phyloP scores from a whole-genome alignment of 2,329 filamentous ascomycete genomes.

The Aspergillus felis region DNA sequence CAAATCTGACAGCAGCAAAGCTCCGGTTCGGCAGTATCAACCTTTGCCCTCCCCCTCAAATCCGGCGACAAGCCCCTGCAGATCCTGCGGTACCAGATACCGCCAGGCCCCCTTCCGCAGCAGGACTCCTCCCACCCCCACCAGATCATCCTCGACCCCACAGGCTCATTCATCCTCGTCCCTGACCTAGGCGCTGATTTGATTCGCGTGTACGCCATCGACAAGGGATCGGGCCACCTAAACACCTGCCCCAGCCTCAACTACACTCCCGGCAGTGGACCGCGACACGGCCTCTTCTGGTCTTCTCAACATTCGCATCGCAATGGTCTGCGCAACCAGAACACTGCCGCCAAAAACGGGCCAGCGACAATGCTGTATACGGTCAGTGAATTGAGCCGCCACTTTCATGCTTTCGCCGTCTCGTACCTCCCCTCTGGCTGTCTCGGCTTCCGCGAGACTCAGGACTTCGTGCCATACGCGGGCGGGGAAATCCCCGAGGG shows the following conservation, averaged over 20 bases:
- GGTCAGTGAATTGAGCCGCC: slow-evolving; percentile 57
- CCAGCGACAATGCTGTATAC: slow-evolving; percentile 37
- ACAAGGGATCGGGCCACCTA: slow-evolving; percentile 43
- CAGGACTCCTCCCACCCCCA: slow-evolving; percentile 62
- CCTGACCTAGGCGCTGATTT: slow-evolving; percentile 65
- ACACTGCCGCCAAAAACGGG: slow-evolving; percentile 7
- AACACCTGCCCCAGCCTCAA: slow-evolving; percentile 42
- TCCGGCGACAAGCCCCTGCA: slow-evolving; percentile 25
- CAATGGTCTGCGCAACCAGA: neutral
- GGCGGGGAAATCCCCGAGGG: slow-evolving; percentile 21
- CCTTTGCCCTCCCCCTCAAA: slow-evolving; percentile 27
- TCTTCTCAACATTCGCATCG: slow-evolving; percentile 9
- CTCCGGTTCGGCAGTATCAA: slow-evolving; percentile 29
- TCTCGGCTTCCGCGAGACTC: slow-evolving; percentile 20
- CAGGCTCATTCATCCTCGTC: slow-evolving; percentile 57
- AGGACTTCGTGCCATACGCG: slow-evolving; percentile 26
- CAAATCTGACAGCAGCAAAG: slow-evolving; percentile 15
- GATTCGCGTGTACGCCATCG: slow-evolving; percentile 56
- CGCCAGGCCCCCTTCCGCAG: slow-evolving; percentile 39
- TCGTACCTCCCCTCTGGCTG: slow-evolving; percentile 26
- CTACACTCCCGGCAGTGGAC: slow-evolving; percentile 54
- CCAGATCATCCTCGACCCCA: slow-evolving; percentile 62
- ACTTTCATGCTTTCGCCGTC: slow-evolving; percentile 46
- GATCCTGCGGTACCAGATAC: slow-evolving; percentile 40
- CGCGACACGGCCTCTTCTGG: slow-evolving; percentile 62